Base-by-base conservation (phyloP, 192 early-diverging fungal species). In the Mortierella claussenii region DNA sequence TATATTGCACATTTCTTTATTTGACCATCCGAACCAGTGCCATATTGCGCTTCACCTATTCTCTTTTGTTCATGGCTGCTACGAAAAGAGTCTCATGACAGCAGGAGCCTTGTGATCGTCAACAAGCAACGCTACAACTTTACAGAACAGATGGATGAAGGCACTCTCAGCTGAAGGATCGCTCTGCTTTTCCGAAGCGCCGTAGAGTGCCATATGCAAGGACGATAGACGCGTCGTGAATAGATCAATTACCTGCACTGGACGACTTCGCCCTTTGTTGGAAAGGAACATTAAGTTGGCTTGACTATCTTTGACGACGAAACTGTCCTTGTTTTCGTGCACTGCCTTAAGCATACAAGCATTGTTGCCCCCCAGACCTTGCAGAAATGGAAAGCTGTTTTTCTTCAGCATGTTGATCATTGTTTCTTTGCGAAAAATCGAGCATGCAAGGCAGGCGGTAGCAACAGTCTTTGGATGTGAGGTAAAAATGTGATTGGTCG, bases 1-100 rank as follows among this genome's bases (percentile, higher is more conserved):
- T 47, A 13, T 47, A 6, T 47, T 51, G 49, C 6, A 18, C 52
- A 10, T 34, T 26, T 34, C 52, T 54, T 36, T 54, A 54, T 54
- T 54, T 54, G 52, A 54, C 32, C 20, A 54, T 34, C 52, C 52
- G 52, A 54, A 34, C 21, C 46, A 47, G 8, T 47, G 13, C 37
- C 37, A 10, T 40, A 7, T 40, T 40, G 37, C 7, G 13, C 37
- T 46, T 46, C 48, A 9, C 48, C 48, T 50, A 27, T 21, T 47
- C n/a, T 47, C n/a, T 47, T 47, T 47, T 21, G n/a, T 21, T 21
- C 45, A 6, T 47, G 4, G 9, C 45, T 47, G 9, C 6, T n/a
- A 47, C 11, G n/a, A 47, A 47, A 47, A 40, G 13, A 40, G 13
- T 10, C 7, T 10, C 7, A 40, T 10, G 13, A 40, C 7, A 40